These are phyloP conservation scores for Colletotrichum simmondsii DNA, from an alignment of 2,329 filamentous ascomycete genomes.

Conservation along the genomic window DNA sequence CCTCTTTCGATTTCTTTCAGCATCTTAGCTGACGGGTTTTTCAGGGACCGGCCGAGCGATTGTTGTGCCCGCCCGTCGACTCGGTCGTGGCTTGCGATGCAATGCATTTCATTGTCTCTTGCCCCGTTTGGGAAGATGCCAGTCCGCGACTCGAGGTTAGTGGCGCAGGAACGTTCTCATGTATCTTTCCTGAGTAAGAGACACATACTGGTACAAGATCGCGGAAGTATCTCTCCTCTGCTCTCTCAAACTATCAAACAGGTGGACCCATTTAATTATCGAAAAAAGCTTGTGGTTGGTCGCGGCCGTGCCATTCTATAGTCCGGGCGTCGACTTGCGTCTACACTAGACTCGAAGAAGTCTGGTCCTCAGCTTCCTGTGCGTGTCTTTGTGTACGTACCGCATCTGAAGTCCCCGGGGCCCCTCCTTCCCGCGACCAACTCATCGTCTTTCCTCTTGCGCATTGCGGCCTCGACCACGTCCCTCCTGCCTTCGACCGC, in stretches of 20 bases:
- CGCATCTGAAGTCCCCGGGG: not conserved
- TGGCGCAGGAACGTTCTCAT: not conserved
- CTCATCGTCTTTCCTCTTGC: not conserved
- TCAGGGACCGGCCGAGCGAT: not conserved
- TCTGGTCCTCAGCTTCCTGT: not conserved
- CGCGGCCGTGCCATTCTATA: slow-evolving; percentile 4
- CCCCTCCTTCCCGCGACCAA: slow-evolving; percentile 1
- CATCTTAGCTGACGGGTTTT: not conserved
- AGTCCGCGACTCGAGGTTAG: not conserved
- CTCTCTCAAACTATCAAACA: slow-evolving; percentile 5
- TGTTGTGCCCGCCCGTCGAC: not conserved
- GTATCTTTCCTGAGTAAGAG: too few species aligned
- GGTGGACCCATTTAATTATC: not conserved
- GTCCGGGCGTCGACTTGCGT: slow-evolving; percentile 2
- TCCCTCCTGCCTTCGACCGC: not conserved
- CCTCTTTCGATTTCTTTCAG: not conserved
- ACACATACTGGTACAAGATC: too few species aligned
- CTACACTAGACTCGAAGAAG: not conserved
- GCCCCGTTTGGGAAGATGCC: slow-evolving; percentile 6
- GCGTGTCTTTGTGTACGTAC: not conserved
- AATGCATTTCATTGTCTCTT: not conserved
- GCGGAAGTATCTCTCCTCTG: not conserved
- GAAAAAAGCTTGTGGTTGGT: slow-evolving; percentile 29
- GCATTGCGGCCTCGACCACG: not conserved
- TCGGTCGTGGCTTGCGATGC: not conserved